Evolutionary conservation across 768 basidiomycete species (phyloP), one percentile per base, ranked within the genome.

Genomic region (Auriscalpium vulgare): DNA sequence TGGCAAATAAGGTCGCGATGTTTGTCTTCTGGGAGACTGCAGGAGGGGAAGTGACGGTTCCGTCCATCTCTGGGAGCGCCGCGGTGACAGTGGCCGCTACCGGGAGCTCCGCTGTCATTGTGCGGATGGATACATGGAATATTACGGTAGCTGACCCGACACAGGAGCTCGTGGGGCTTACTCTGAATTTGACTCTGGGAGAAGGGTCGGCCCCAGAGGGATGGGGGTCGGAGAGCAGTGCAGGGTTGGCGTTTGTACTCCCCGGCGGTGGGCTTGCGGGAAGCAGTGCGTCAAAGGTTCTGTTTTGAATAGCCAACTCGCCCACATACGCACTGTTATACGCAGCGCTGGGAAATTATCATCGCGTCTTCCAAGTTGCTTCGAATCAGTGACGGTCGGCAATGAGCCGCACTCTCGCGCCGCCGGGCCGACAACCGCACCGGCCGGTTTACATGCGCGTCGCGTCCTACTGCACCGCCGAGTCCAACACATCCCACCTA

Each of bases 111-210:
- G 73, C 71, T 5, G 51, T 83, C n/a, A 72, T 81, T 10, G 78
- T 78, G 56, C 67, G 71, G 14, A 51, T 73, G 21, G 61, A 68
- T 6, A 68, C 71, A 1, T 73, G 77, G 37, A 70, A 70, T 21
- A 59, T 88, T 34, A 79, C 78, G 1, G 74, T 85, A 4, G 77
- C 84, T 1, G 85, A 88, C 64, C 86, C 85, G 7, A 82, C 82
- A 2, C 85, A 88, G 64, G 71, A 71, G 0, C 59, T 79, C 29
- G 51, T 56, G 10, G 58, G 64, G 2, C 63, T 77, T 0, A 63
- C 68, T 29, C 62, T 83, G 50, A 72, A 68, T 0, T 58, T 82
- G 51, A 62, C 54, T 17, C 54, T 74, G 9, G 65, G 64, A 9
- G 50, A 59, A 3, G 67, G 66, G 19, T 46, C 19, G 35, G 51